A percentile compares a stretch with the other conserved stretches of the same genome.
phyloP scores from a whole-genome alignment of 495 filamentous ascomycete genomes.

The Polyplosphaeria fusca region DNA sequence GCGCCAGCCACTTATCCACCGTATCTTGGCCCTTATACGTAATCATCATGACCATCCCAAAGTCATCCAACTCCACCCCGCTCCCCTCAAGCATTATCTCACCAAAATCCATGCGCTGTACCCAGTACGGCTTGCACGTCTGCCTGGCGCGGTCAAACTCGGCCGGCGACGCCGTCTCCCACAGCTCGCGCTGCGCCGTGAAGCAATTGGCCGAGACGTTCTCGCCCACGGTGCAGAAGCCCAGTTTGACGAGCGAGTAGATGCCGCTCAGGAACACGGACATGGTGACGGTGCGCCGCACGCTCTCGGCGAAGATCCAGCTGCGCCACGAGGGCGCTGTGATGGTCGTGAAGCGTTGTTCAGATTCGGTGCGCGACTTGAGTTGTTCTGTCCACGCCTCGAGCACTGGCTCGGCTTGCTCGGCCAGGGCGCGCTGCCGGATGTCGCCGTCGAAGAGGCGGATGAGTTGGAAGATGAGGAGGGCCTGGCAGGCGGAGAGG shows the following conservation, averaged over 20 bases:
- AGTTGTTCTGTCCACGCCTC: constrained; percentile 44
- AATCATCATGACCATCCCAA: constrained; percentile 26
- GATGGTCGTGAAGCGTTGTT: constrained; percentile 7
- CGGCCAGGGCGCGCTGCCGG: constrained; percentile 47
- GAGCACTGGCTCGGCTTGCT: constrained; percentile 47
- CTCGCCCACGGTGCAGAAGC: constrained; percentile 37
- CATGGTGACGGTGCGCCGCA: constrained; percentile 47
- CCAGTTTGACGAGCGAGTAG: constrained; percentile 43
- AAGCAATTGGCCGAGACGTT: constrained; percentile 41
- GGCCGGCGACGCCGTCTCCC: constrained; percentile 39
- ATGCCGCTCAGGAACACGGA: constrained; percentile 41
- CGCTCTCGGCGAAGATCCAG: constrained; percentile 49
- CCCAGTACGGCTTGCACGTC: constrained; percentile 13
- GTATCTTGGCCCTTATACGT: constrained; percentile 26
- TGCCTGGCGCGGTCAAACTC: constrained; percentile 29
- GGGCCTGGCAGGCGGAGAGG: constrained; percentile 47
- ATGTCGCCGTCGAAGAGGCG: constrained; percentile 58
- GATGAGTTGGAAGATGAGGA: constrained; percentile 54
- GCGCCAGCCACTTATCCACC: constrained; percentile 20
- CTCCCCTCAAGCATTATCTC: constrained; percentile 9
- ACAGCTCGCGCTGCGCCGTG: constrained; percentile 42
- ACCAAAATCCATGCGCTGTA: constrained; percentile 24
- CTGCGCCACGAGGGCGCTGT: constrained; percentile 36
- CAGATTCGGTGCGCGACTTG: constrained; percentile 19
- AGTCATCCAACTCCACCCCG: constrained; percentile 23